A percentile compares a stretch with the other conserved stretches of the same genome.
These are phyloP conservation scores for Calonectria honghensis DNA, from an alignment of 2,329 filamentous ascomycete species.

Conservation along the genomic window DNA sequence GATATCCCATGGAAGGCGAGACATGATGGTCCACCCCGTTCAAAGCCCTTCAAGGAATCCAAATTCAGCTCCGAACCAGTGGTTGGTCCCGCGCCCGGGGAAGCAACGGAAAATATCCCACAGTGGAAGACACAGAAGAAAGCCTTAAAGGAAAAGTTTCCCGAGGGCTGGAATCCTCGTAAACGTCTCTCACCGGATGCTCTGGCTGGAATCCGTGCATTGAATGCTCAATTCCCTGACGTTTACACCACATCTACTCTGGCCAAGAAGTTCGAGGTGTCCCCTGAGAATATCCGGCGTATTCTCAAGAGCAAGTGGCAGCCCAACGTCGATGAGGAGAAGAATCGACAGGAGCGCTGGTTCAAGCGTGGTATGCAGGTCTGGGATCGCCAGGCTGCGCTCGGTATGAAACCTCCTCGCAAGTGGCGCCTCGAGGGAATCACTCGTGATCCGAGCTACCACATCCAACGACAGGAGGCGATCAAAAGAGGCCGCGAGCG, in stretches of 20 bases:
- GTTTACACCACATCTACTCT: constrained; percentile 85
- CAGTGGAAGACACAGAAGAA: constrained; percentile 86
- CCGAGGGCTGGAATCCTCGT: constrained; percentile 85
- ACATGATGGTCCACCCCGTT: neutral
- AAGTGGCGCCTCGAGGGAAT: constrained; percentile 76
- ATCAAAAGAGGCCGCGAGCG: constrained; percentile 55
- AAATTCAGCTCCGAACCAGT: constrained; percentile 26
- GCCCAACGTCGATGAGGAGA: constrained; percentile 75
- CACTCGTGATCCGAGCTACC: constrained; percentile 65
- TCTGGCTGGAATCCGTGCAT: constrained; percentile 88
- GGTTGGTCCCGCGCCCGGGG: constrained; percentile 43
- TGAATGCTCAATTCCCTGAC: constrained; percentile 86
- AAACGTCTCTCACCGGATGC: constrained; percentile 95
- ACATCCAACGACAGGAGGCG: constrained; percentile 58
- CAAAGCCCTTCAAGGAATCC: neutral
- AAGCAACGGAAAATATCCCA: constrained; percentile 61
- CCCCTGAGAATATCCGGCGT: constrained; percentile 88
- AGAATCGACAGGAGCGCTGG: constrained; percentile 76
- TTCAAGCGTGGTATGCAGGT: constrained; percentile 75
- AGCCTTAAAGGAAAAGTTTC: constrained; percentile 85
- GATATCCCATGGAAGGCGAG: constrained; percentile 22
- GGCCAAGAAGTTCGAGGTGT: constrained; percentile 88
- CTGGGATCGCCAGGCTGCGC: constrained; percentile 75
- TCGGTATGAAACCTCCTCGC: constrained; percentile 77
- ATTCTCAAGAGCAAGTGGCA: constrained; percentile 89